Conservation (phyloP, 371 early-diverging fungal genomes). For the Amoeboaphelidium protococcarum region DNA sequence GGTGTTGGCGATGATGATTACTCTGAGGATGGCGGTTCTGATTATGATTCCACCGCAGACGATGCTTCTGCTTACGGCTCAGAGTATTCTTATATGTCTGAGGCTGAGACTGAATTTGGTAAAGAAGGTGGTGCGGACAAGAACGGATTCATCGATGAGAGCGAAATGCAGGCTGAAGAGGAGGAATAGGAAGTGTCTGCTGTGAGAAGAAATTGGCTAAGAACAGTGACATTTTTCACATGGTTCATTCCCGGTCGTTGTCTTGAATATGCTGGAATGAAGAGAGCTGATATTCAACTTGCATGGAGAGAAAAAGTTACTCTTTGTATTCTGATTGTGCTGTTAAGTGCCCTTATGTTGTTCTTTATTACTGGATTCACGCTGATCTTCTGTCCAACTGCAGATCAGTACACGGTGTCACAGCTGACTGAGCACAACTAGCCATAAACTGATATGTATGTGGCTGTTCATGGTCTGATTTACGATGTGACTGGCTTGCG, state of each 20-base stretch:
- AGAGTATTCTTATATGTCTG: too few relatives aligned
- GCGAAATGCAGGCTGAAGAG: conserved; percentile 15
- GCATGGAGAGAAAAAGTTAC: conserved; percentile 93
- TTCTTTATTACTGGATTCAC: conserved; percentile 75
- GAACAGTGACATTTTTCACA: conserved; percentile 32
- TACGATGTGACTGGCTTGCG: conserved; percentile 43
- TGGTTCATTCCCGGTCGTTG: conserved; percentile 37
- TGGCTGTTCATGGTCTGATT: conserved; percentile 39
- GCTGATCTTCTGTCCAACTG: conserved; percentile 48
- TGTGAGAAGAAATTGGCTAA: background rate
- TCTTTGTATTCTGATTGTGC: conserved; percentile 54
- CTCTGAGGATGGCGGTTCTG: conserved; percentile 6
- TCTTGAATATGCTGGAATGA: conserved; percentile 36
- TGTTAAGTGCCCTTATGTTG: conserved; percentile 46
- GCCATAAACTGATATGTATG: conserved; percentile 17
- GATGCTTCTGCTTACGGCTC: too few relatives aligned
- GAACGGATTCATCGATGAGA: too few relatives aligned
- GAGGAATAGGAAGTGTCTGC: conserved; percentile 9
- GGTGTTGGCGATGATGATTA: conserved; percentile 5
- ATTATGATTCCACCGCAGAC: conserved; percentile 3
- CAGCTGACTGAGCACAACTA: conserved; percentile 22
- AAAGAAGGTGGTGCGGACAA: background rate
- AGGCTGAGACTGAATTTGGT: too few relatives aligned
- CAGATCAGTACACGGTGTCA: background rate
- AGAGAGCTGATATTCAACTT: conserved; percentile 48